Percentiles rank a stretch among this genome's conserved stretches.
These are phyloP conservation scores for Opeltia flavorubescens DNA, from an alignment of 495 filamentous ascomycete species.

Conservation along the genomic window DNA sequence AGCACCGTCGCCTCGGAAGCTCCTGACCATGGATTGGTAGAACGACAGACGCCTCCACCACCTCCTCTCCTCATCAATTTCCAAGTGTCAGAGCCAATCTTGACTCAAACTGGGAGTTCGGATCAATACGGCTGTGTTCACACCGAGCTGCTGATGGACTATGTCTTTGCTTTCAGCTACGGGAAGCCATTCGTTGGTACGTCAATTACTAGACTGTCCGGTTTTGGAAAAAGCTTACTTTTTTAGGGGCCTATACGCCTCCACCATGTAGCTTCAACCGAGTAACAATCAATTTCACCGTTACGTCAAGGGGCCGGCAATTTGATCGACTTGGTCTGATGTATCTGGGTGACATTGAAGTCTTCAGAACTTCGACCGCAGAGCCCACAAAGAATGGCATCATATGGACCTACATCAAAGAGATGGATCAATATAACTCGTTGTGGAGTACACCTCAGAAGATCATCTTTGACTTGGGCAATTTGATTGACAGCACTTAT, in stretches of 20 bases:
- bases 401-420: constrained; percentile 64
- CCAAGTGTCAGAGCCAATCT: constrained; percentile 54
- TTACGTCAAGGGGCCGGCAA: constrained; percentile 58
- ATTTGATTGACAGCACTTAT: constrained; percentile 59
- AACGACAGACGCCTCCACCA: constrained; percentile 6
- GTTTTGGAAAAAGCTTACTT: constrained; percentile 1
- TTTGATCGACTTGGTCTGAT: constrained; percentile 70
- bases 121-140: constrained; percentile 32
- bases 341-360: constrained; percentile 68
- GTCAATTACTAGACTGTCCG: constrained; percentile 7
- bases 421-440: constrained; percentile 59
- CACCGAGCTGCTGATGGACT: constrained; percentile 44
- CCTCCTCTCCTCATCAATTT: constrained; percentile 41
- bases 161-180: constrained; percentile 68
- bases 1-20: not conserved
- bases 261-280: constrained; percentile 62
- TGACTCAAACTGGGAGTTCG: constrained; percentile 25
- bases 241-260: constrained; percentile 49
- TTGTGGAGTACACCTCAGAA: constrained; percentile 56
- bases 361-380: constrained; percentile 78
- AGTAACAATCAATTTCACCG: constrained; percentile 69
- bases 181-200: constrained; percentile 64
- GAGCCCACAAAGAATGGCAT: constrained; percentile 65
- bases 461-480: constrained; percentile 74
- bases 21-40: constrained; percentile 9